Percentiles rank a stretch among this genome's conserved stretches.
Evolutionary conservation across 768 basidiomycete species (phyloP).

Genomic region (Hericium erinaceus): DNA sequence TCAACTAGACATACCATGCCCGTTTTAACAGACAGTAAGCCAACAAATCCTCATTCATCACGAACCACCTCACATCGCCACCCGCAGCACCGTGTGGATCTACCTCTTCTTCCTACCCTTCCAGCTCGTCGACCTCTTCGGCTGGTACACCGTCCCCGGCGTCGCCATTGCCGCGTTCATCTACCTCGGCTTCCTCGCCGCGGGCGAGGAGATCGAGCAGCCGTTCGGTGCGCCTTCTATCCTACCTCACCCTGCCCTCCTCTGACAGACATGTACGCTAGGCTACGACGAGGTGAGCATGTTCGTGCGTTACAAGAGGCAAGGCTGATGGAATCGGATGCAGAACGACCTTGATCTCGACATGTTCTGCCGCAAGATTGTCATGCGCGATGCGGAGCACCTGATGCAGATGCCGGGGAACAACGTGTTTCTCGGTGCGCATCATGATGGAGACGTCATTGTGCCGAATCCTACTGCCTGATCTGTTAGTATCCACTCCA

Average conservation of each 20-base stretch:
- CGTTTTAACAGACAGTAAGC: conserved; percentile 17
- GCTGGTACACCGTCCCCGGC: conserved; percentile 58
- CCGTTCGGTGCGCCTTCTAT: conserved; percentile 41
- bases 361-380: conserved; percentile 48
- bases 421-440: conserved; percentile 37
- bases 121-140: conserved; percentile 55
- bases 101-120: conserved; percentile 75
- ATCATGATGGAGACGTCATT: conserved; percentile 2
- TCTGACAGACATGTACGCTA: conserved; percentile 9
- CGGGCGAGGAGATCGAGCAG: conserved; percentile 63
- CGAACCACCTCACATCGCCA: neutral
- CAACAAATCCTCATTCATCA: neutral
- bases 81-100: conserved; percentile 48
- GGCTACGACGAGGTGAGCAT: conserved; percentile 50
- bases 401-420: conserved; percentile 41
- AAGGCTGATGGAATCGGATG: neutral
- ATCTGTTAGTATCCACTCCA: too few relatives aligned
- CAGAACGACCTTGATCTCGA: conserved; percentile 64
- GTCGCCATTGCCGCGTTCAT: conserved; percentile 60
- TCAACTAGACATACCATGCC: neutral
- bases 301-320: neutral
- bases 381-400: conserved; percentile 47
- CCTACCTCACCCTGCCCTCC: neutral
- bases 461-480: too few relatives aligned
- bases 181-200: conserved; percentile 68